Evolutionary conservation across 345 rosid genomes (phyloP).

Genomic region (Populus tremula): DNA sequence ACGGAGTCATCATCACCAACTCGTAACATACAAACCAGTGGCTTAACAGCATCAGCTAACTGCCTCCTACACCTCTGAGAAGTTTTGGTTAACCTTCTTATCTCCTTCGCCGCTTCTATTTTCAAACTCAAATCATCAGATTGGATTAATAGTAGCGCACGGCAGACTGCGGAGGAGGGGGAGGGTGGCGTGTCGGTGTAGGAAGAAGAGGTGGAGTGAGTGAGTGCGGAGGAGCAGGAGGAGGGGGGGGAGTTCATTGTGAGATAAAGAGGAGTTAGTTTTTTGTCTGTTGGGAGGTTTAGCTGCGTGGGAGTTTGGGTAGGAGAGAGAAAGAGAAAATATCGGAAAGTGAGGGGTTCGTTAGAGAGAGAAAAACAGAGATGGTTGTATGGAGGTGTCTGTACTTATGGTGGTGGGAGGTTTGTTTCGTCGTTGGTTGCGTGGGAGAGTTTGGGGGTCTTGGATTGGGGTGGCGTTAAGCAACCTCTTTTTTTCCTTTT

Average conservation of each 20-base stretch:
- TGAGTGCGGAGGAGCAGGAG: slow-evolving; percentile 5
- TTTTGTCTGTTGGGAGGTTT: not conserved
- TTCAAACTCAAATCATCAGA: slow-evolving; percentile 52
- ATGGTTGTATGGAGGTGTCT: not conserved
- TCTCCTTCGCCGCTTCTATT: slow-evolving; percentile 78
- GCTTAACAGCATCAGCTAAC: slow-evolving; percentile 59
- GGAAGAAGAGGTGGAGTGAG: slow-evolving; percentile 39
- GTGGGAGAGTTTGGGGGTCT: not conserved
- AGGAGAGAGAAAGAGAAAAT: not conserved
- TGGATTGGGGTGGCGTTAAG: slow-evolving; percentile 44
- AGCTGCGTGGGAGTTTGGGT: not conserved
- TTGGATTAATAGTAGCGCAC: slow-evolving; percentile 51
- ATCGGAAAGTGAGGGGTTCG: not conserved
- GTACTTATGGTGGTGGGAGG: slow-evolving; percentile 22
- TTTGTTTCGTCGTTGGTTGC: slow-evolving; percentile 21
- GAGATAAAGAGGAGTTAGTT: not conserved
- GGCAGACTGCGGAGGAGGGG: slow-evolving; percentile 45
- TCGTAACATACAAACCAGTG: slow-evolving; percentile 80
- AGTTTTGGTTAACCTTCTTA: slow-evolving; percentile 87
- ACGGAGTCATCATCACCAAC: slow-evolving; percentile 35
- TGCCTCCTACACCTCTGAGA: slow-evolving; percentile 85
- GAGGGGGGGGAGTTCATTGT: not conserved
- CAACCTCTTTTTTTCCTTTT: slow-evolving; percentile 32
- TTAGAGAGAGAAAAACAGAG: not conserved
- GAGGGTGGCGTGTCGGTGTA: slow-evolving; percentile 56